Conservation (phyloP, 1,284 basidiomycete genomes). For the Fomitiporia mediterranea region DNA sequence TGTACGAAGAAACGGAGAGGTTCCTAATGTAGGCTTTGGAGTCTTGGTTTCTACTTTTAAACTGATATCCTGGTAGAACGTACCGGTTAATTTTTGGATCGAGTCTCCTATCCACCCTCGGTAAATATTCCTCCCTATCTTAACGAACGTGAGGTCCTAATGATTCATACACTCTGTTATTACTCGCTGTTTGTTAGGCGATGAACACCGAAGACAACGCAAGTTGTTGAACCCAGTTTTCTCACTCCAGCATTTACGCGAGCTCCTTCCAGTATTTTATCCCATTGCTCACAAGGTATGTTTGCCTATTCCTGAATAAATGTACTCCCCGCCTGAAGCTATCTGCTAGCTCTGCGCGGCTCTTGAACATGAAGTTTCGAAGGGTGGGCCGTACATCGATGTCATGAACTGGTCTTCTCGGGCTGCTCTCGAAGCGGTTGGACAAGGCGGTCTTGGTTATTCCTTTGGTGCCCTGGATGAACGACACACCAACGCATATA, state of each 20-base stretch:
- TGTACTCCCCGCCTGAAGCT: conserved; percentile 14
- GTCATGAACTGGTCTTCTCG: conserved; percentile 36
- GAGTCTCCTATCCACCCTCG: conserved; percentile 24
- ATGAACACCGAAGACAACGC: conserved; percentile 26
- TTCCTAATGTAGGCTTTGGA: conserved; percentile 22
- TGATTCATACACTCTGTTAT: background rate
- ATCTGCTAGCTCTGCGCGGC: conserved; percentile 30
- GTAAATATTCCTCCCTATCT: conserved; percentile 22
- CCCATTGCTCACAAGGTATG: conserved; percentile 29
- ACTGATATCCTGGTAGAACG: conserved; percentile 11
- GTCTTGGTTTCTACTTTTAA: background rate
- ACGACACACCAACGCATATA: conserved; percentile 28
- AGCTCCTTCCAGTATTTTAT: conserved; percentile 28
- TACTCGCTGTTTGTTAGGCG: conserved; percentile 22
- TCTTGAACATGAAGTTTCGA: conserved; percentile 14
- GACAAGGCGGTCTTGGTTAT: conserved; percentile 36
- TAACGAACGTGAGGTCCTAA: background rate
- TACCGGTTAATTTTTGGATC: conserved; percentile 22
- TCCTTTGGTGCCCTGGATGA: conserved; percentile 35
- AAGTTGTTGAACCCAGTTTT: conserved; percentile 32
- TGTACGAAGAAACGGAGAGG: conserved; percentile 26
- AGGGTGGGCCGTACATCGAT: conserved; percentile 33
- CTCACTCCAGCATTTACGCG: conserved; percentile 28
- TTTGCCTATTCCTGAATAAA: conserved; percentile 25
- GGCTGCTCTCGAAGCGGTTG: conserved; percentile 34